Conservation (phyloP, 2,329 filamentous ascomycete species). For the Trichophyton equinum region DNA sequence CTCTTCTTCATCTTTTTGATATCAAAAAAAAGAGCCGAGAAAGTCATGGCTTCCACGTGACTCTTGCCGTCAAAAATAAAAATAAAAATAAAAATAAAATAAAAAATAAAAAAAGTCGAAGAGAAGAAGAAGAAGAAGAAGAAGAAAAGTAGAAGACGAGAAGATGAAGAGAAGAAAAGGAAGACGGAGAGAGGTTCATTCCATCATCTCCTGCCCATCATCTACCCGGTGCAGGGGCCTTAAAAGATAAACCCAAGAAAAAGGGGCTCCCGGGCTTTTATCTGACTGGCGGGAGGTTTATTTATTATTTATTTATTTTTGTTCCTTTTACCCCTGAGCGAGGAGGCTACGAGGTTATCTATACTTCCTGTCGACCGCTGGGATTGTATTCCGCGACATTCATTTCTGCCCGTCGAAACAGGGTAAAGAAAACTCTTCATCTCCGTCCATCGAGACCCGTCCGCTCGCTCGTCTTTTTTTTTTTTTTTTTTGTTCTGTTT, state of each 20-base stretch:
- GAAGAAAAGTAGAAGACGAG: not conserved
- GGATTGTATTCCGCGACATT: not conserved
- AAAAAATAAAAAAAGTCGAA: not conserved
- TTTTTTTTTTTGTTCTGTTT: no score
- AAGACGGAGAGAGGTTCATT: no score
- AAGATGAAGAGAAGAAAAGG: no score
- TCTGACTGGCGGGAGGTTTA: not conserved
- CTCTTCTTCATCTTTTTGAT: not conserved
- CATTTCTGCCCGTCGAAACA: not conserved
- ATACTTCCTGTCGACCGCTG: not conserved
- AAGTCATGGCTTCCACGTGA: not conserved
- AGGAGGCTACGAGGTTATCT: not conserved
- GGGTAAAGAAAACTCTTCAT: not conserved
- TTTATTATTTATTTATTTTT: not conserved
- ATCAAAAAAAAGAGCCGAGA: not conserved
- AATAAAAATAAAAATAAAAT: not conserved
- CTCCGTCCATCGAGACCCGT: not conserved
- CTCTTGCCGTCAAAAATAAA: not conserved
- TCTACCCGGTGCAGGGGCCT: not conserved
- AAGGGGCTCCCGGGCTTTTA: not conserved
- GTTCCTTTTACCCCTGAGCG: not conserved
- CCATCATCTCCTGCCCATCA: no score
- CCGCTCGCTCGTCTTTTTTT: not conserved
- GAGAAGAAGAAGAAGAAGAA: not conserved
- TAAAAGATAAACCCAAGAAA: not conserved